phyloP scores from a whole-genome alignment of 75 land plant genomes.

The Pinus taeda region DNA sequence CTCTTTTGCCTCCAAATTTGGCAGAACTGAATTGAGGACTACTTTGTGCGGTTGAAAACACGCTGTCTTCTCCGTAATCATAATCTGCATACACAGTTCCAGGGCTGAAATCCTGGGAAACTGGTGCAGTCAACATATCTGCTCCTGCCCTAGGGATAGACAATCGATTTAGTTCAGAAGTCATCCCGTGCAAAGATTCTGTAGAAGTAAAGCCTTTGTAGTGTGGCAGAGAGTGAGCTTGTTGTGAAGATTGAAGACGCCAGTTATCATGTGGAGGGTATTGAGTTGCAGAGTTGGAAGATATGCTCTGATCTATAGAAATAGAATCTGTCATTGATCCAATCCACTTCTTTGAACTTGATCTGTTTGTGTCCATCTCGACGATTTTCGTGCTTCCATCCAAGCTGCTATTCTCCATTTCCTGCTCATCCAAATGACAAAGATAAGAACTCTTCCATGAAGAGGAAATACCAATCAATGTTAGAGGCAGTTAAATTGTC shows the following conservation, averaged over 20 bases:
- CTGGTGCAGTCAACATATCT: background rate
- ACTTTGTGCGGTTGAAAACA: slow-evolving; percentile 50
- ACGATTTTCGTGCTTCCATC: slow-evolving; percentile 66
- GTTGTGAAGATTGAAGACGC: background rate
- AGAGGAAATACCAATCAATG: too few species aligned
- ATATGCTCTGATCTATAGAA: slow-evolving; percentile 26
- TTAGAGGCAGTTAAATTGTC: too few species aligned
- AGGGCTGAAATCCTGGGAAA: slow-evolving; percentile 17
- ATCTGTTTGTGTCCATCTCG: slow-evolving; percentile 61
- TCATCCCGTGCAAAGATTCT: slow-evolving; percentile 3
- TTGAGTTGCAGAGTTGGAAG: slow-evolving; percentile 26
- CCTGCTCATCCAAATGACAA: slow-evolving; percentile 6
- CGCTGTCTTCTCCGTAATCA: slow-evolving; percentile 24
- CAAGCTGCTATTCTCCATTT: slow-evolving; percentile 12
- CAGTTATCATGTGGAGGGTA: slow-evolving; percentile 4
- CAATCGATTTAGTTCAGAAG: slow-evolving; percentile 14
- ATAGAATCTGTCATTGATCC: slow-evolving; percentile 26
- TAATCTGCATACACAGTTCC: slow-evolving; percentile 35
- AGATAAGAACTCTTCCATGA: background rate
- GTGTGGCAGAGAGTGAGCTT: background rate
- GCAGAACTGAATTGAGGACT: slow-evolving; percentile 38
- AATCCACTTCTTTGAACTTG: slow-evolving; percentile 30
- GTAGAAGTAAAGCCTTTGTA: background rate
- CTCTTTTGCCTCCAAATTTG: slow-evolving; percentile 11
- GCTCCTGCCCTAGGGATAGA: slow-evolving; percentile 21